Evolutionary conservation across 495 filamentous ascomycete genomes (phyloP).

Genomic region (Tuber magnatum): DNA sequence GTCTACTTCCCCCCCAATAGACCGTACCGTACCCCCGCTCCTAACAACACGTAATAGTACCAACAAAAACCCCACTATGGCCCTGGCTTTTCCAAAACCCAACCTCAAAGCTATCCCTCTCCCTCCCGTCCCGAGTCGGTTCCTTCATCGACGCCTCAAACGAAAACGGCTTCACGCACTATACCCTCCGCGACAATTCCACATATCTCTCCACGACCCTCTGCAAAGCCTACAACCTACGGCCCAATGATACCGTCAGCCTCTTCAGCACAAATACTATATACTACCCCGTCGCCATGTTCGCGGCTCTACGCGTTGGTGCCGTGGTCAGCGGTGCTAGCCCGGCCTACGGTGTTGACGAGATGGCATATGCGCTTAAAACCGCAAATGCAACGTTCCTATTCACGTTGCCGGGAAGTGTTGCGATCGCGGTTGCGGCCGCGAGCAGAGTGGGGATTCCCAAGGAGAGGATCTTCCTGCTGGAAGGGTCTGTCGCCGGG

Average conservation of each 20-base stretch:
- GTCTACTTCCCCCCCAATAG: conserved; percentile 10
- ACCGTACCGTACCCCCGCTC: neutral
- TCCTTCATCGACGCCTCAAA: conserved; percentile 54
- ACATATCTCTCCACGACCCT: conserved; percentile 54
- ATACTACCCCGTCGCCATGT: conserved; percentile 56
- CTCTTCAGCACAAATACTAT: conserved; percentile 55
- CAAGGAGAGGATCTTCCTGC: conserved; percentile 48
- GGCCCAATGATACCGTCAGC: conserved; percentile 48
- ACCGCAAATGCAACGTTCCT: conserved; percentile 51
- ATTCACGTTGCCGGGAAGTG: conserved; percentile 49
- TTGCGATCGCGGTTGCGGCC: conserved; percentile 49
- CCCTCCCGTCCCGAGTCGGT: conserved; percentile 42
- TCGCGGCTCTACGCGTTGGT: conserved; percentile 49
- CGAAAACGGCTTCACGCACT: conserved; percentile 51
- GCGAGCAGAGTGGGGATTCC: conserved; percentile 51
- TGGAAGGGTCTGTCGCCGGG: conserved; percentile 49
- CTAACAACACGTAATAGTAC: conserved; percentile 42
- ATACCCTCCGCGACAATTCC: conserved; percentile 48
- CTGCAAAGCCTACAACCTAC: conserved; percentile 48
- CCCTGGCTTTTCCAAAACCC: conserved; percentile 55
- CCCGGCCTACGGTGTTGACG: conserved; percentile 56
- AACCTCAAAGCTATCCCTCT: conserved; percentile 45
- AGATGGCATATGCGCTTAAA: conserved; percentile 56
- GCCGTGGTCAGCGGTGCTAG: conserved; percentile 53
- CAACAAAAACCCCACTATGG: conserved; percentile 52